phyloP scores from a whole-genome alignment of 2,329 filamentous ascomycete species.

The Chaetomium sp. region DNA sequence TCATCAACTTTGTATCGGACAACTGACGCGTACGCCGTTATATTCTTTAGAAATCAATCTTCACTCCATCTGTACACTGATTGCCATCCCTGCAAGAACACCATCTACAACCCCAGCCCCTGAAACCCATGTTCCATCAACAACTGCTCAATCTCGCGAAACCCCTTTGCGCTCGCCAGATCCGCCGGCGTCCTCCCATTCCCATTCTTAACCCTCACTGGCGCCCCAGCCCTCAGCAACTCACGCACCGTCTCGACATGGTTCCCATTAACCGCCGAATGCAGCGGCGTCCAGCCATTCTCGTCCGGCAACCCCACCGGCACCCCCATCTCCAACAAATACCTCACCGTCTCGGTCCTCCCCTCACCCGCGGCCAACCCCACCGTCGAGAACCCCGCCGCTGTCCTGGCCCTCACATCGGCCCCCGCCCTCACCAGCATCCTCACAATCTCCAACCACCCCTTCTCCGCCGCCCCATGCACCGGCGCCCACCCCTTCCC shows the following conservation, averaged over 20 bases:
- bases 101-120: neutral
- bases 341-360: neutral
- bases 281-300: constrained; percentile 7
- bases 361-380: neutral
- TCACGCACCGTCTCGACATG: constrained; percentile 1
- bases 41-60: neutral
- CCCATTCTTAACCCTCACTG: neutral
- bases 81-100: too few relatives aligned
- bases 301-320: neutral
- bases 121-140: constrained; percentile 5
- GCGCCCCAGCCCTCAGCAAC: neutral
- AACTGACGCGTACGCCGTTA: neutral
- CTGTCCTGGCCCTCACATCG: neutral
- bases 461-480: neutral
- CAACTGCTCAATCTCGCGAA: neutral
- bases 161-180: neutral
- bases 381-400: neutral
- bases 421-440: neutral
- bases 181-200: constrained; percentile 6
- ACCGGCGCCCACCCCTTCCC: neutral
- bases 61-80: neutral
- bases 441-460: neutral
- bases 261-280: neutral
- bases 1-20: constrained; percentile 36
- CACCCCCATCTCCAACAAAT: neutral